Conservation (phyloP, 1,284 basidiomycete species). For the Trametes hirsuta region DNA sequence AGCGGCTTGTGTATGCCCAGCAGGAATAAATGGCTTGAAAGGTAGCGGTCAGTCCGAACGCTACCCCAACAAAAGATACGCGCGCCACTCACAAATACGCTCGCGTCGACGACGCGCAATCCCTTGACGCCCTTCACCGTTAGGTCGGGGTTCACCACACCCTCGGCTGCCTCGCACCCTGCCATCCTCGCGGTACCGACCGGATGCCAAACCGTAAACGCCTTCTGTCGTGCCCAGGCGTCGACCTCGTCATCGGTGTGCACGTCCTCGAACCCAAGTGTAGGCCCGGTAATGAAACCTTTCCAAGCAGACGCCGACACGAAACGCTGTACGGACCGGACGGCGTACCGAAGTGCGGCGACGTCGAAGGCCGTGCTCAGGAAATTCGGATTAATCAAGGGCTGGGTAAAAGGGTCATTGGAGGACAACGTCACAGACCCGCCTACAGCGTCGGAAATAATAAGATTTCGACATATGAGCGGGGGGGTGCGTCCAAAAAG, state of each 20-base stretch:
- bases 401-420: slow-evolving; percentile 26
- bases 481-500: slow-evolving; percentile 42
- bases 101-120: slow-evolving; percentile 34
- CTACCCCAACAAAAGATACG: neutral
- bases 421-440: slow-evolving; percentile 31
- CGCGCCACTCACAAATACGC: slow-evolving; percentile 28
- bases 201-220: slow-evolving; percentile 27
- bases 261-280: slow-evolving; percentile 14
- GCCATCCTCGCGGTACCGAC: slow-evolving; percentile 33
- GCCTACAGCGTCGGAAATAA: slow-evolving; percentile 9
- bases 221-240: slow-evolving; percentile 17
- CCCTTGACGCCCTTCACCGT: slow-evolving; percentile 30
- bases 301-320: slow-evolving; percentile 20
- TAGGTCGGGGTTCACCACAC: slow-evolving; percentile 33
- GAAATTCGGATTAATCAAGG: slow-evolving; percentile 29
- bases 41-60: neutral
- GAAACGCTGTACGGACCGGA: slow-evolving; percentile 18
- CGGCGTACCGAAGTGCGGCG: slow-evolving; percentile 15
- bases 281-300: slow-evolving; percentile 21
- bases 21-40: slow-evolving; percentile 22
- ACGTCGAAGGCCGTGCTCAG: slow-evolving; percentile 23
- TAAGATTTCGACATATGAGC: slow-evolving; percentile 13
- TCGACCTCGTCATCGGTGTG: slow-evolving; percentile 20
- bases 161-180: slow-evolving; percentile 6
- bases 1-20: slow-evolving; percentile 21